A percentile compares a stretch with the other conserved stretches of the same genome.
Evolutionary conservation across 2,329 filamentous ascomycete genomes (phyloP).

Genomic region (Coniochaeta sp.): DNA sequence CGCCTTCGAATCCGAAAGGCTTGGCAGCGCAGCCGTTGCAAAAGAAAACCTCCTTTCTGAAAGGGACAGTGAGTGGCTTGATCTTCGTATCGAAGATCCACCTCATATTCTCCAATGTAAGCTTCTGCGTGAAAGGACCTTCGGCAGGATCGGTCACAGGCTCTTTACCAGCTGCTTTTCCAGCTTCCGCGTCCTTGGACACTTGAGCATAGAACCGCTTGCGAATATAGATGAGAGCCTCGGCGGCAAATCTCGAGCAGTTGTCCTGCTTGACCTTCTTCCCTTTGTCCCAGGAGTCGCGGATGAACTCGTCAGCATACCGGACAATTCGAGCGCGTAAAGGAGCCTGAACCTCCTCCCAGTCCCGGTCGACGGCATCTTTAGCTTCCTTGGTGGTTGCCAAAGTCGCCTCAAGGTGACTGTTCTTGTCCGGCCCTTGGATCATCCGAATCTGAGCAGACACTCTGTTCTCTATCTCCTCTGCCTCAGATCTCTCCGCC

Average conservation of each 20-base stretch:
- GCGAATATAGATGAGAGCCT: constrained; percentile 61
- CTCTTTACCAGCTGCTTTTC: constrained; percentile 35
- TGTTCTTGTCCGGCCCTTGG: constrained; percentile 9
- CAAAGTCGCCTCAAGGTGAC: constrained; percentile 13
- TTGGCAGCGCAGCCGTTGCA: constrained; percentile 65
- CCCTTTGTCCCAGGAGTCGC: constrained; percentile 56
- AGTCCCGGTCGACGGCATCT: constrained; percentile 58
- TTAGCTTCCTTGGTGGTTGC: constrained; percentile 37
- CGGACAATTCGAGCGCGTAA: constrained; percentile 56
- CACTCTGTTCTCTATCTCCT: constrained; percentile 42
- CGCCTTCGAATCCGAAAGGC: constrained; percentile 67
- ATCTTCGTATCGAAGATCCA: constrained; percentile 76
- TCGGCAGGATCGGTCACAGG: constrained; percentile 39
- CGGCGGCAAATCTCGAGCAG: constrained; percentile 61
- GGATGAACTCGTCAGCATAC: constrained; percentile 65
- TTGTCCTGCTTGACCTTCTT: constrained; percentile 55
- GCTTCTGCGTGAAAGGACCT: constrained; percentile 49
- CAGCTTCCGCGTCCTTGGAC: constrained; percentile 41
- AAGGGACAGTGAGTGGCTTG: constrained; percentile 57
- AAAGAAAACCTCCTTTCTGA: constrained; percentile 66
- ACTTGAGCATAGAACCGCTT: constrained; percentile 58
- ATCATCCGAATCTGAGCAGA: constrained; percentile 15
- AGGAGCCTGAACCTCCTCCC: constrained; percentile 63
- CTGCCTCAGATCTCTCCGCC: constrained; percentile 57
- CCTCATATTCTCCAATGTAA: constrained; percentile 80